Evolutionary conservation across 352 stramenopile genomes (phyloP).

Genomic region (Pythium apleroticum): DNA sequence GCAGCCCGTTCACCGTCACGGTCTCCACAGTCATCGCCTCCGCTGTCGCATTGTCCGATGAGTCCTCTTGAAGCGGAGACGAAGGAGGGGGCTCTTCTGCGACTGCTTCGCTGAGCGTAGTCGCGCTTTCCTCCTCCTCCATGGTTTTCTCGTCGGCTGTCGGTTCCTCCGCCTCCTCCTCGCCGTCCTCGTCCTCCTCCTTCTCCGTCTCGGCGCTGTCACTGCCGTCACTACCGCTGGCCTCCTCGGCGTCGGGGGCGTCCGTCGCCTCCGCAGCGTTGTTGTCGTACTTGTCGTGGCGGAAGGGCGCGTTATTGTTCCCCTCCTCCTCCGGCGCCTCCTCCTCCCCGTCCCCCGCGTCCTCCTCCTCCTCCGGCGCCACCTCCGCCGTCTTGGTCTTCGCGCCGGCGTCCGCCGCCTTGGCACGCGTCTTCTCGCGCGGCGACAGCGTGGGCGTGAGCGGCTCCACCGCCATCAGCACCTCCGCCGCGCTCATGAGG

Average conservation of each 20-base stretch:
- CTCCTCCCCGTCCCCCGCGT: background rate
- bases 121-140: background rate
- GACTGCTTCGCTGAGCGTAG: background rate
- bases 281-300: background rate
- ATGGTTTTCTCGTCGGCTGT: background rate
- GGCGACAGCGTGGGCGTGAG: too few relatives aligned
- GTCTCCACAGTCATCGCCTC: background rate
- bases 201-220: constrained; percentile 26
- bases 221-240: constrained; percentile 9
- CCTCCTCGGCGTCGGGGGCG: background rate
- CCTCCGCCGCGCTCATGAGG: too few relatives aligned
- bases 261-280: background rate
- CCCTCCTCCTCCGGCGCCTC: background rate
- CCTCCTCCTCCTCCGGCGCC: background rate
- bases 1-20: background rate
- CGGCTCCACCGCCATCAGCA: background rate
- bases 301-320: background rate
- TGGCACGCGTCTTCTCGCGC: background rate
- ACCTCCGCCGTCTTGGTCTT: background rate
- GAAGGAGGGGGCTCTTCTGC: background rate
- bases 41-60: background rate
- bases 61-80: background rate
- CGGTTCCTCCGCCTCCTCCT: constrained; percentile 2
- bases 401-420: too few relatives aligned
- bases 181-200: constrained; percentile 19